Evolutionary conservation across 2,329 filamentous ascomycete species (phyloP).

Genomic region (Colletotrichum falcatum): DNA sequence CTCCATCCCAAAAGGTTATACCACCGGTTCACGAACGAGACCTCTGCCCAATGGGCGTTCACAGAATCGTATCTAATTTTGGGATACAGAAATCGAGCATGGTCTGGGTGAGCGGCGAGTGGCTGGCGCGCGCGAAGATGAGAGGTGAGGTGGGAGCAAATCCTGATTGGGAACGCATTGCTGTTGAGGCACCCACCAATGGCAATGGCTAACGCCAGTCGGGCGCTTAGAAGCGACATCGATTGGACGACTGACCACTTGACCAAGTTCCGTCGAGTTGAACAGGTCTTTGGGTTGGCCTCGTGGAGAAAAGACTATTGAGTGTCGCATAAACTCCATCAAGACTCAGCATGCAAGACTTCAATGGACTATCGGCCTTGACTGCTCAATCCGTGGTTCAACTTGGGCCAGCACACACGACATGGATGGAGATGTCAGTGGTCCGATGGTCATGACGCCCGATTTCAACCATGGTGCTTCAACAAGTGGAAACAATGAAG

Average conservation of each 20-base stretch:
- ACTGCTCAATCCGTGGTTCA: slow-evolving; percentile 23
- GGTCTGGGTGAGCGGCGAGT: slow-evolving; percentile 44
- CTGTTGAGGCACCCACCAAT: slow-evolving; percentile 38
- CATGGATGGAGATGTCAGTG: not conserved
- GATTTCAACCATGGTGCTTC: not conserved
- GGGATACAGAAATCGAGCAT: slow-evolving; percentile 46
- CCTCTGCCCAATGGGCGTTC: slow-evolving; percentile 49
- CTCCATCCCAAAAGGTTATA: slow-evolving; percentile 19
- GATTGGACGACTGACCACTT: slow-evolving; percentile 37
- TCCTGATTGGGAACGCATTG: slow-evolving; percentile 28
- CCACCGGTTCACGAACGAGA: slow-evolving; percentile 18
- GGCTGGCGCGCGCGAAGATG: slow-evolving; percentile 56
- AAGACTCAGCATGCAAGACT: slow-evolving; percentile 16
- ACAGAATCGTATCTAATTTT: slow-evolving; percentile 50
- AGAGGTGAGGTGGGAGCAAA: slow-evolving; percentile 31
- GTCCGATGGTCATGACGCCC: not conserved
- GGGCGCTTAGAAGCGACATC: slow-evolving; percentile 44
- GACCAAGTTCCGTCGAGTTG: slow-evolving; percentile 11
- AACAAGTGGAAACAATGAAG: not conserved
- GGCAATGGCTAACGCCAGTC: slow-evolving; percentile 26
- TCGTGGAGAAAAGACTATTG: slow-evolving; percentile 32
- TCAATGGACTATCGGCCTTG: slow-evolving; percentile 21
- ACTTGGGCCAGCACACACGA: not conserved
- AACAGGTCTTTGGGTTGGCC: slow-evolving; percentile 30
- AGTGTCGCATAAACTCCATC: slow-evolving; percentile 25